A percentile compares a stretch with the other conserved stretches of the same genome.
Evolutionary conservation across 75 land plant genomes (phyloP).

Genomic region (Cryptomeria japonica): DNA sequence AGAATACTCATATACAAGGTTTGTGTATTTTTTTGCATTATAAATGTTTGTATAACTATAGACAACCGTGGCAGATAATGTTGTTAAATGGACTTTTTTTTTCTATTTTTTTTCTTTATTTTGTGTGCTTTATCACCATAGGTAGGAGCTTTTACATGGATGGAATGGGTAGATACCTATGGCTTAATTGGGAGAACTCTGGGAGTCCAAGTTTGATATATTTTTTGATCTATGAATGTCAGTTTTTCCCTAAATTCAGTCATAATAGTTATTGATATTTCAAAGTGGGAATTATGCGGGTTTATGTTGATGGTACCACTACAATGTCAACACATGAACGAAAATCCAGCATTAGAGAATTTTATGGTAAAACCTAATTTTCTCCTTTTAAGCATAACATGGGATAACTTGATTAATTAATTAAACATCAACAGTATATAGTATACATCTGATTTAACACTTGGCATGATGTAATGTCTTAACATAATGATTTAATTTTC

Average conservation of each 20-base stretch:
- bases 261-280: not conserved
- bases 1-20: constrained; percentile 92
- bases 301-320: constrained; percentile 71
- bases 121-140: too few species aligned
- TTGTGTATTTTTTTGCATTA: not conserved
- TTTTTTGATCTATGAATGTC: not conserved
- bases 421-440: too few species aligned
- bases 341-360: constrained; percentile 80
- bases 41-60: not conserved
- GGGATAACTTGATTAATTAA: too few species aligned
- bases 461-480: too few species aligned
- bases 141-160: too few species aligned
- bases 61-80: not conserved
- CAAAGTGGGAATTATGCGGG: constrained; percentile 22
- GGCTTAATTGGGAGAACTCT: too few species aligned
- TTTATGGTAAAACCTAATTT: constrained; percentile 46
- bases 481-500: too few species aligned
- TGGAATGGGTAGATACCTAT: too few species aligned
- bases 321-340: constrained; percentile 82
- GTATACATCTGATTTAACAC: too few species aligned
- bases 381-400: too few species aligned
- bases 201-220: not conserved
- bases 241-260: not conserved
- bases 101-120: not conserved
- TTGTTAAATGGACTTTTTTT: not conserved